Conservation (phyloP, 805 yeast species). For the Schizosaccharomyces cryophilus region DNA sequence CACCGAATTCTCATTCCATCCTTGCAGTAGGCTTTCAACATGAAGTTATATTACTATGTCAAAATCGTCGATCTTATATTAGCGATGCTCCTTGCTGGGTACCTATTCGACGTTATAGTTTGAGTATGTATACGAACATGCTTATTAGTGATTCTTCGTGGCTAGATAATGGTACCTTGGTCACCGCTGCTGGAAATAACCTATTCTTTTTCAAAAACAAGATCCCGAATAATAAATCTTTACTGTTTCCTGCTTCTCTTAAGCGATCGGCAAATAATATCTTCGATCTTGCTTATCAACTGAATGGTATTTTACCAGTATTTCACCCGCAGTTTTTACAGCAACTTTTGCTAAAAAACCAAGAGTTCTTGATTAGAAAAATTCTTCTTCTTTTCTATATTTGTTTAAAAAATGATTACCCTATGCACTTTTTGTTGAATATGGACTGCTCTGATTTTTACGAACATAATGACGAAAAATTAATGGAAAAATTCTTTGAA, state of each 20-base stretch:
- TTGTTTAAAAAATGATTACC: background rate
- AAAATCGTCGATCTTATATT: conserved; percentile 71
- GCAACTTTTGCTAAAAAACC: conserved; percentile 19
- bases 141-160: conserved; percentile 73
- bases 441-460: background rate
- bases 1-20: conserved; percentile 38
- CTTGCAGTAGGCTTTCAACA: conserved; percentile 55
- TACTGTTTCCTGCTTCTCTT: conserved; percentile 31
- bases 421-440: background rate
- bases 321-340: conserved; percentile 77
- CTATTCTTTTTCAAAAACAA: conserved; percentile 55
- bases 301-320: conserved; percentile 74
- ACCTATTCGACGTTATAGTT: conserved; percentile 32
- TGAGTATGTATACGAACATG: conserved; percentile 29
- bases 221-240: conserved; percentile 29
- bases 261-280: conserved; percentile 17
- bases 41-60: conserved; percentile 45
- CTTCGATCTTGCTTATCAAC: conserved; percentile 43
- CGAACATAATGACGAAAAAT: background rate
- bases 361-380: background rate
- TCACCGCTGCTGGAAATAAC: conserved; percentile 76
- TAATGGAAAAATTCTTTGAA: background rate
- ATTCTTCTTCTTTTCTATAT: background rate
- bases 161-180: conserved; percentile 56
- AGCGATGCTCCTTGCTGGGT: conserved; percentile 55